Evolutionary conservation across 164 flowering plant genomes (phyloP).

Genomic region (Nymphaea colorata): DNA sequence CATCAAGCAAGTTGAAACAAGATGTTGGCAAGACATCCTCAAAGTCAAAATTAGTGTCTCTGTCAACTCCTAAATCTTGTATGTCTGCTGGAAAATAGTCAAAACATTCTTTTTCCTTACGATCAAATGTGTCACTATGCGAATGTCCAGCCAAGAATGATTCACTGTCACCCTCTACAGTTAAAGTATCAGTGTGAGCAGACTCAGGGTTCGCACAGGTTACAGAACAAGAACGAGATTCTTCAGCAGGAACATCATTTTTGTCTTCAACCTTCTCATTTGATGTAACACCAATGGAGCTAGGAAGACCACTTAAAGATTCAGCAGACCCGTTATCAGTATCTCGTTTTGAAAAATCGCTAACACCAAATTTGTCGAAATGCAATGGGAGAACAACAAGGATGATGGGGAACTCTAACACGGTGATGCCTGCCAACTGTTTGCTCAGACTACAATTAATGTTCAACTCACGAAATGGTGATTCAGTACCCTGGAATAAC

Average conservation of each 20-base stretch:
- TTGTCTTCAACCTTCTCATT: conserved; percentile 70
- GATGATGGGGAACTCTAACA: conserved; percentile 73
- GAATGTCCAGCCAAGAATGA: background rate
- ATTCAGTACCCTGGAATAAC: conserved; percentile 43
- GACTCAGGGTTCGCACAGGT: conserved; percentile 2
- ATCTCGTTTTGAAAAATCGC: conserved; percentile 16
- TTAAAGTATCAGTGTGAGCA: background rate
- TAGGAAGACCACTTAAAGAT: conserved; percentile 15
- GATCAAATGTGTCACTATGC: background rate
- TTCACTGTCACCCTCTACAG: background rate
- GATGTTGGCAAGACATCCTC: conserved; percentile 49
- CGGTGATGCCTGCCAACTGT: conserved; percentile 34
- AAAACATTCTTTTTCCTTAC: conserved; percentile 2
- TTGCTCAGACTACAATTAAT: conserved; percentile 32
- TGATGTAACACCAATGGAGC: conserved; percentile 40
- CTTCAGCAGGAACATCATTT: conserved; percentile 20
- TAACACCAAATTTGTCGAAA: conserved; percentile 41
- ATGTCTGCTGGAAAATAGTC: conserved; percentile 3
- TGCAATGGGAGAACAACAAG: conserved; percentile 64
- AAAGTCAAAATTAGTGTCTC: conserved; percentile 32
- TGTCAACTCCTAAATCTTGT: conserved; percentile 9
- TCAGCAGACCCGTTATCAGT: conserved; percentile 9
- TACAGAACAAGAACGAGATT: conserved; percentile 18
- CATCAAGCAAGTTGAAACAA: conserved; percentile 37
- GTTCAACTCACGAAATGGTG: conserved; percentile 54